Evolutionary conservation across 129 eudicot genomes (phyloP).

Genomic region (Flaveria linearis): DNA sequence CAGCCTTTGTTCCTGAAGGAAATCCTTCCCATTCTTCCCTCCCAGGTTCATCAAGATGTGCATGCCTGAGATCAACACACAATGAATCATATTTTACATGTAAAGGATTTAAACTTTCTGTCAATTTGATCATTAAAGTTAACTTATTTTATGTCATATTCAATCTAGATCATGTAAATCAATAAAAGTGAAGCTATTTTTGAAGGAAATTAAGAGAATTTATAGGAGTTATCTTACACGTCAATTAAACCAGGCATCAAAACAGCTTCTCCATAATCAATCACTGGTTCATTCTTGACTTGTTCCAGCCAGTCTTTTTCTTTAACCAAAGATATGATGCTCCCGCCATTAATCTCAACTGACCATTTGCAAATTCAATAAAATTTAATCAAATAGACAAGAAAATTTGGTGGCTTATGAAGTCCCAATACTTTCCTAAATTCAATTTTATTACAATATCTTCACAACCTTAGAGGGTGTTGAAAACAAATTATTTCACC

Average conservation of each 20-base stretch:
- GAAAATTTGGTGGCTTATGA: neutral
- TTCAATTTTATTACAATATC: neutral
- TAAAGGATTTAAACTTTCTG: constrained; percentile 3
- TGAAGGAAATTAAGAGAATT: neutral
- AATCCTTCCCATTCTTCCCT: constrained; percentile 98
- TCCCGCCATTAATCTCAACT: constrained; percentile 90
- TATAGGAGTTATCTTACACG: constrained; percentile 59
- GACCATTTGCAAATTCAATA: constrained; percentile 42
- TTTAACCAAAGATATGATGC: constrained; percentile 61
- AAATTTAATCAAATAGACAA: neutral
- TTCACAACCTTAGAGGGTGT: neutral
- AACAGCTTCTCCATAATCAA: constrained; percentile 94
- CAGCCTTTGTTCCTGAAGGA: constrained; percentile 98
- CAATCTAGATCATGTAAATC: neutral
- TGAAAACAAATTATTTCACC: constrained; percentile 1
- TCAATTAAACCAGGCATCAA: constrained; percentile 98
- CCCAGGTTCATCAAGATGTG: constrained; percentile 98
- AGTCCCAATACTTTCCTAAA: constrained; percentile 42
- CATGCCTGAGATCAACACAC: constrained; percentile 59
- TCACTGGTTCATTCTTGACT: constrained; percentile 43
- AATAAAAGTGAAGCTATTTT: neutral
- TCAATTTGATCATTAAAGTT: constrained; percentile 12
- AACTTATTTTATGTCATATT: neutral
- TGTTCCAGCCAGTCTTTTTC: constrained; percentile 67
- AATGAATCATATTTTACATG: constrained; percentile 3